phyloP scores from a whole-genome alignment of 169 alveolate species.

The Plasmodium vivax region DNA sequence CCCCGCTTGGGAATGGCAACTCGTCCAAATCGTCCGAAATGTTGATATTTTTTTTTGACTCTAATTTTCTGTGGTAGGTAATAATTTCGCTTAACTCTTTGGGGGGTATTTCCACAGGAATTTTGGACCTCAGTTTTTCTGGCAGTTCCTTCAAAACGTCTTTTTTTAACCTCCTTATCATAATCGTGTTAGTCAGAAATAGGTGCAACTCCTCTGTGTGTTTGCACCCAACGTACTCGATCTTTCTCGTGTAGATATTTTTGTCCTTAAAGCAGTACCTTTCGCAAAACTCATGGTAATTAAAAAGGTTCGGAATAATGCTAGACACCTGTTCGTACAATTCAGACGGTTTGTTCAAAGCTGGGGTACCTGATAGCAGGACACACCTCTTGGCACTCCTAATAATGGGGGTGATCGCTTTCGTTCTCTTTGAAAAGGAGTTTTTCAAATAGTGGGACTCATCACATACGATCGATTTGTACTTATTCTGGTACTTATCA shows the following conservation, averaged over 20 bases:
- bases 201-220: conserved; percentile 89
- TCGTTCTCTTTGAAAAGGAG: conserved; percentile 92
- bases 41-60: background rate
- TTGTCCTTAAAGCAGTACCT: conserved; percentile 83
- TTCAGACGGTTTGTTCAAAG: conserved; percentile 94
- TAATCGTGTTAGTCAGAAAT: conserved; percentile 87
- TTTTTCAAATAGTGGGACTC: conserved; percentile 97
- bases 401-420: conserved; percentile 91
- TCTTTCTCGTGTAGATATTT: conserved; percentile 81
- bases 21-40: conserved; percentile 15
- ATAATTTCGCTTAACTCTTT: conserved; percentile 63
- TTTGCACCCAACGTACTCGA: conserved; percentile 87
- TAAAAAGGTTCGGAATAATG: conserved; percentile 83
- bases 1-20: background rate
- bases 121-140: conserved; percentile 92
- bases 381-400: conserved; percentile 91
- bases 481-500: conserved; percentile 77
- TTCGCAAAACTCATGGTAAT: conserved; percentile 83
- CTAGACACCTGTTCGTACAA: conserved; percentile 91
- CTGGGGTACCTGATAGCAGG: conserved; percentile 96
- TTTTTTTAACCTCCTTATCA: conserved; percentile 95
- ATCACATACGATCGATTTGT: conserved; percentile 91
- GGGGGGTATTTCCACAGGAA: conserved; percentile 88
- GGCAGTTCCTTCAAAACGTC: conserved; percentile 95
- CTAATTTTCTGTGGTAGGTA: conserved; percentile 36